These are phyloP conservation scores for Heliamphora exappendiculata DNA, from an alignment of 148 eudicot species.

Conservation along the genomic window DNA sequence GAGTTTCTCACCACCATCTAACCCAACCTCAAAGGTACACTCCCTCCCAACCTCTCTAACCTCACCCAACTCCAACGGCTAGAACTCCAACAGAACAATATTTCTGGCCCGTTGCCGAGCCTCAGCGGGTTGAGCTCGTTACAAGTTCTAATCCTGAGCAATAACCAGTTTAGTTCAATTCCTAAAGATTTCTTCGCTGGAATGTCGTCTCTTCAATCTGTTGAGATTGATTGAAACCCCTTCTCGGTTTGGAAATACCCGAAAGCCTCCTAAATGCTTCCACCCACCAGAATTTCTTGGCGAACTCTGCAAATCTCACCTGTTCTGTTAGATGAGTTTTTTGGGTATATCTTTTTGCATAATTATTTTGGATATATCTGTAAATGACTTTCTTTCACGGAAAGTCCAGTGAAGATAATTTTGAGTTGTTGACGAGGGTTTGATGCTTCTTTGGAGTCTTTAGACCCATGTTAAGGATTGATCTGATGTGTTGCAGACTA, in stretches of 20 bases:
- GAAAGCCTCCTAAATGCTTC: conserved; percentile 46
- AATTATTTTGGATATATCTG: too few species aligned
- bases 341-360: too few species aligned
- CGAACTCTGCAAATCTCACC: conserved; percentile 57
- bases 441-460: too few species aligned
- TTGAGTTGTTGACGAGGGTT: too few species aligned
- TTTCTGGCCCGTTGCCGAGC: conserved; percentile 70
- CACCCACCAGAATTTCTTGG: conserved; percentile 69
- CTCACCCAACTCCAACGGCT: conserved; percentile 56
- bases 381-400: too few species aligned
- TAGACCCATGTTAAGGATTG: too few species aligned
- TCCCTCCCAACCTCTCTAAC: conserved; percentile 44
- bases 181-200: conserved; percentile 69
- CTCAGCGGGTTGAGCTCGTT: conserved; percentile 53
- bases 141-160: conserved; percentile 64
- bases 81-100: conserved; percentile 78
- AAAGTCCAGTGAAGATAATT: too few species aligned
- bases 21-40: conserved; percentile 75
- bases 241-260: conserved; percentile 64
- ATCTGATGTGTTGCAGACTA: too few species aligned
- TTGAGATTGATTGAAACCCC: conserved; percentile 77
- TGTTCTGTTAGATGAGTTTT: too few species aligned
- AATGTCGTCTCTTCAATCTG: conserved; percentile 56
- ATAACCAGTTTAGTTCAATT: conserved; percentile 54
- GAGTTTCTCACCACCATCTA: too few species aligned